These are phyloP conservation scores for Yamadazyma kitorensis DNA, from an alignment of 805 yeast species.

Conservation along the genomic window DNA sequence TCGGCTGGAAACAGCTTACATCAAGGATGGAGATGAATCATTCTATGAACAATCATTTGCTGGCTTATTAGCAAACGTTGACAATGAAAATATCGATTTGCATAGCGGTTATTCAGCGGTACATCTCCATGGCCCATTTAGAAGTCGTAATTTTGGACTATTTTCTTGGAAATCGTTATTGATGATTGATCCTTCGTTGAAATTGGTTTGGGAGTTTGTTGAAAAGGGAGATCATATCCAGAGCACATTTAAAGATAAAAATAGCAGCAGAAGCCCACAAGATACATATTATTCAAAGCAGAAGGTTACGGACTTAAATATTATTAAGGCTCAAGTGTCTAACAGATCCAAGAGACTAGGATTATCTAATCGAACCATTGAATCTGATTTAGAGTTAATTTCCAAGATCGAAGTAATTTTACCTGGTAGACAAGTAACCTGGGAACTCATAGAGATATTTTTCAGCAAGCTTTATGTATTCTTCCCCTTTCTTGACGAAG, in stretches of 20 bases:
- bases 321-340: background rate
- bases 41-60: background rate
- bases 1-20: too few relatives aligned
- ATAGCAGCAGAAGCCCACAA: too few relatives aligned
- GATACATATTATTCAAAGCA: too few relatives aligned
- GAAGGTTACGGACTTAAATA: too few relatives aligned
- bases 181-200: slow-evolving; percentile 6
- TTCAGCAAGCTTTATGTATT: slow-evolving; percentile 43
- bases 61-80: background rate
- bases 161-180: slow-evolving; percentile 1
- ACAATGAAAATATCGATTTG: background rate
- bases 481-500: slow-evolving; percentile 44
- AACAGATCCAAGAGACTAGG: background rate
- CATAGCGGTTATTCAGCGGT: background rate
- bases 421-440: slow-evolving; percentile 3
- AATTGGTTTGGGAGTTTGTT: too few relatives aligned
- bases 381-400: background rate
- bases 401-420: slow-evolving; percentile 1
- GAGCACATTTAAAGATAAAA: background rate
- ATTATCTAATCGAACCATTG: slow-evolving; percentile 14
- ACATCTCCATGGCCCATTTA: background rate
- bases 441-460: slow-evolving; percentile 16
- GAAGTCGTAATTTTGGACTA: background rate
- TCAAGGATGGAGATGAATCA: background rate
- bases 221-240: too few relatives aligned